Conservation (phyloP, 2,329 filamentous ascomycete genomes). For the Aspergillus neoniger region DNA sequence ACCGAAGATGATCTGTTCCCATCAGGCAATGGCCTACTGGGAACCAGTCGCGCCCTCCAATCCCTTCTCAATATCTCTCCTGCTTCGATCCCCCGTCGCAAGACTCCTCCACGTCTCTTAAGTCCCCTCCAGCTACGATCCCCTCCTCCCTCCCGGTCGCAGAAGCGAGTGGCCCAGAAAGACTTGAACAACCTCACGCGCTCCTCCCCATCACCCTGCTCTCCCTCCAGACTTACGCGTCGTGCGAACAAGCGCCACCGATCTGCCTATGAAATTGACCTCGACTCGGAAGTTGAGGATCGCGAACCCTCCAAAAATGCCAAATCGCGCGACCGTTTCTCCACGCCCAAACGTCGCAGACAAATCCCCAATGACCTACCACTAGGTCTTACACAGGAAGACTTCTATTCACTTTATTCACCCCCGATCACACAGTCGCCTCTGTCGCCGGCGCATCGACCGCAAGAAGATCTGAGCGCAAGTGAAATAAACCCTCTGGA, state of each 20-base stretch:
- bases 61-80: conserved; percentile 45
- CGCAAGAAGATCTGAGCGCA: conserved; percentile 13
- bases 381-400: conserved; percentile 44
- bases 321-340: conserved; percentile 29
- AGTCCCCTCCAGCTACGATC: conserved; percentile 40
- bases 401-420: conserved; percentile 47
- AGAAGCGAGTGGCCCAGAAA: conserved; percentile 19
- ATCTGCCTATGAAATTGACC: conserved; percentile 26
- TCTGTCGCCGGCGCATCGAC: conserved; percentile 27
- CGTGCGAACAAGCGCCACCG: conserved; percentile 45
- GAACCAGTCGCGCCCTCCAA: conserved; percentile 47
- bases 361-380: conserved; percentile 47
- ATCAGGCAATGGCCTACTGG: conserved; percentile 41
- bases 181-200: conserved; percentile 21
- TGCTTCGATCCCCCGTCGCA: conserved; percentile 37
- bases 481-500: conserved; percentile 10
- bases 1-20: conserved; percentile 35
- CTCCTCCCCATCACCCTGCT: conserved; percentile 23
- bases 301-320: conserved; percentile 21
- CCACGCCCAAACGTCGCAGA: conserved; percentile 50
- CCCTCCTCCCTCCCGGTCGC: conserved; percentile 32
- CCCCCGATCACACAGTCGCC: conserved; percentile 37
- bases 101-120: conserved; percentile 41
- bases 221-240: conserved; percentile 32
- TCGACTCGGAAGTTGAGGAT: conserved; percentile 14